phyloP scores from a whole-genome alignment of 2,329 filamentous ascomycete species.

The Aspergillus cejpii region DNA sequence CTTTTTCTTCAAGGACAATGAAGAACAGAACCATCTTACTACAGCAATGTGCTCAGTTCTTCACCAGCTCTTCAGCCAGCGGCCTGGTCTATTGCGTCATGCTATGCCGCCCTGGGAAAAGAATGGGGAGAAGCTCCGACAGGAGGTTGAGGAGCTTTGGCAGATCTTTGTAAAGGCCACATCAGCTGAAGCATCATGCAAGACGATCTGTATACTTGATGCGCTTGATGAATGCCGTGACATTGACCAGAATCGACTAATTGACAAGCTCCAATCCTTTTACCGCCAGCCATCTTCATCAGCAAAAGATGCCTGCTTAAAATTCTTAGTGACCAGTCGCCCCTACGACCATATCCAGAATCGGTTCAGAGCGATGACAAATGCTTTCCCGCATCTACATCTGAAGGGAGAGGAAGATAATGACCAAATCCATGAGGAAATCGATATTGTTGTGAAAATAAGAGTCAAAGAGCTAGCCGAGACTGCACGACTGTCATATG shows the following conservation, averaged over 20 bases:
- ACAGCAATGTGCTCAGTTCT: slow-evolving; percentile 33
- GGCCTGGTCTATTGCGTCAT: slow-evolving; percentile 24
- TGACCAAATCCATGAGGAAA: slow-evolving; percentile 10
- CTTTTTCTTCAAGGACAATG: slow-evolving; percentile 39
- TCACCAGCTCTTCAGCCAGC: slow-evolving; percentile 32
- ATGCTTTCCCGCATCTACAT: slow-evolving; percentile 7
- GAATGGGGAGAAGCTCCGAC: no score
- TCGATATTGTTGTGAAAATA: slow-evolving; percentile 10
- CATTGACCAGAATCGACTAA: no score
- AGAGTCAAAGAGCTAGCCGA: slow-evolving; percentile 10
- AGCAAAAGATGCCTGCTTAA: slow-evolving; percentile 4
- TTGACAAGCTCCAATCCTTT: slow-evolving; percentile 6
- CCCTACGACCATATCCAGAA: slow-evolving; percentile 13
- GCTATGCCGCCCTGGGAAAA: no score
- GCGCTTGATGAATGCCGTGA: no score
- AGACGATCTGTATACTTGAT: no score
- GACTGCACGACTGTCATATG: neutral
- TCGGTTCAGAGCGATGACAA: slow-evolving; percentile 2
- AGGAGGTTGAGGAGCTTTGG: no score
- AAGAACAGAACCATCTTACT: slow-evolving; percentile 25
- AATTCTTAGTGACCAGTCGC: slow-evolving; percentile 17
- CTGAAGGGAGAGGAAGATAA: slow-evolving; percentile 13
- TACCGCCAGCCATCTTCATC: neutral
- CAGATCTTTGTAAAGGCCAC: no score
- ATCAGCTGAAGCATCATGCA: no score